Evolutionary conservation across 768 basidiomycete genomes (phyloP).

Genomic region (Trametes coccinea): DNA sequence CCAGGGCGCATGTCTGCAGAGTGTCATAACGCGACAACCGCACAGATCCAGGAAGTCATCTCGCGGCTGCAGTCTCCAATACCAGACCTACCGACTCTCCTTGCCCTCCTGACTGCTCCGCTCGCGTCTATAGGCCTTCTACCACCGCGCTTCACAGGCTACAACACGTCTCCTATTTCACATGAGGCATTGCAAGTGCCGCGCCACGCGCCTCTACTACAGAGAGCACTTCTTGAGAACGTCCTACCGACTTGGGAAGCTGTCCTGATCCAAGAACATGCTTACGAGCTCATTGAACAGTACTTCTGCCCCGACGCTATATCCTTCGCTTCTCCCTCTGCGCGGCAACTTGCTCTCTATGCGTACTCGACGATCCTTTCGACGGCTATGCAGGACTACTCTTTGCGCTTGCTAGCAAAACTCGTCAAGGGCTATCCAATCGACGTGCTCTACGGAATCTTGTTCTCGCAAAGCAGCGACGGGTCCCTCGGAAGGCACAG

Average conservation of each 20-base stretch:
- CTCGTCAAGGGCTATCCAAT: slow-evolving; percentile 66
- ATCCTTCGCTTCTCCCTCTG: slow-evolving; percentile 47
- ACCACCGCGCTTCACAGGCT: slow-evolving; percentile 53
- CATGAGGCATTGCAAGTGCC: slow-evolving; percentile 33
- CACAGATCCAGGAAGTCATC: slow-evolving; percentile 32
- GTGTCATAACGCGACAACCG: slow-evolving; percentile 21
- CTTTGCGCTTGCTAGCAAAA: slow-evolving; percentile 53
- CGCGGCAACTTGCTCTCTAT: slow-evolving; percentile 54
- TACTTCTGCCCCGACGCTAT: slow-evolving; percentile 75
- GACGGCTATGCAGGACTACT: slow-evolving; percentile 47
- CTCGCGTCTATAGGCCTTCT: slow-evolving; percentile 59
- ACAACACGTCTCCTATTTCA: slow-evolving; percentile 43
- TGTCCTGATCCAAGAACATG: slow-evolving; percentile 49
- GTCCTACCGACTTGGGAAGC: slow-evolving; percentile 71
- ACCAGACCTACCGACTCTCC: slow-evolving; percentile 49
- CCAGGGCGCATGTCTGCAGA: slow-evolving; percentile 24
- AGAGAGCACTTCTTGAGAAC: slow-evolving; percentile 61
- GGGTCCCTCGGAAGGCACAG: slow-evolving; percentile 29
- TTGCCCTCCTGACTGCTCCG: slow-evolving; percentile 57
- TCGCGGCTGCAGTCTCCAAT: slow-evolving; percentile 36
- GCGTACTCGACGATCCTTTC: slow-evolving; percentile 69
- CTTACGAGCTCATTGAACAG: slow-evolving; percentile 51
- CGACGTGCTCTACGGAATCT: slow-evolving; percentile 59
- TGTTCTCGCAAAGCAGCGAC: slow-evolving; percentile 39
- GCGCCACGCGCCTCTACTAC: slow-evolving; percentile 54